Percentiles rank a stretch among this genome's conserved stretches.
These are phyloP conservation scores for Sanchytrium tribonematis DNA, from an alignment of 371 early-diverging fungal genomes.

Conservation along the genomic window DNA sequence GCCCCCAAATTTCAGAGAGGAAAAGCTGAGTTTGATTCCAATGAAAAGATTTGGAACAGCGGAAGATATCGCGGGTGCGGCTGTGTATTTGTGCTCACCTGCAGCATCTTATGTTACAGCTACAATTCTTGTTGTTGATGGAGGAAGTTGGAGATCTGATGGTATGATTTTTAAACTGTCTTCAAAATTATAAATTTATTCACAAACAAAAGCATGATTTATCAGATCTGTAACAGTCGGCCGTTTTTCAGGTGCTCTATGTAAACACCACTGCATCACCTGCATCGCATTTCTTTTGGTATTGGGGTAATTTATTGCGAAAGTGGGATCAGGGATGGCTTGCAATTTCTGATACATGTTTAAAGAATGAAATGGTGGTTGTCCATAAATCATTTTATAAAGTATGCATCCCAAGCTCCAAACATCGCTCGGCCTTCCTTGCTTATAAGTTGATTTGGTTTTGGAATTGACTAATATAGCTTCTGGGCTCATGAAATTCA, in stretches of 20 bases:
- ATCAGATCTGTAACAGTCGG: conserved; percentile 39
- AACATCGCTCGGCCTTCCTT: conserved; percentile 54
- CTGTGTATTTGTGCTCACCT: conserved; percentile 35
- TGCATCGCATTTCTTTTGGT: conserved; percentile 5
- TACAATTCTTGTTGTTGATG: conserved; percentile 36
- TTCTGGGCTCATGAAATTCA: conserved; percentile 95
- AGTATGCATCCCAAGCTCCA: conserved; percentile 95
- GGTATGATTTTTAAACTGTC: too few relatives aligned
- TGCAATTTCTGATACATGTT: conserved; percentile 30
- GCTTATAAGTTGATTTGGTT: conserved; percentile 14
- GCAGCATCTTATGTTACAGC: conserved; percentile 30
- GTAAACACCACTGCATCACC: conserved; percentile 14
- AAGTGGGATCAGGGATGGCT: conserved; percentile 32
- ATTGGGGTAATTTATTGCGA: conserved; percentile 26
- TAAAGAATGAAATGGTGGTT: conserved; percentile 48
- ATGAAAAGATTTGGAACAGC: conserved; percentile 17
- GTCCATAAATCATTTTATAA: conserved; percentile 79
- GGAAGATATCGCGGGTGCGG: conserved; percentile 35
- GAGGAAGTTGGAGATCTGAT: conserved; percentile 34
- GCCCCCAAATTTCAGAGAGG: not conserved
- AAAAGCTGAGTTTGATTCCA: conserved; percentile 2
- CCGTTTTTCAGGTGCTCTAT: conserved; percentile 32
- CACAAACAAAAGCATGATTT: conserved; percentile 20
- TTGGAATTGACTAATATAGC: conserved; percentile 26
- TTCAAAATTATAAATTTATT: too few relatives aligned